Evolutionary conservation across 495 filamentous ascomycete genomes (phyloP).

Genomic region (Hypoxylon subgilvum): DNA sequence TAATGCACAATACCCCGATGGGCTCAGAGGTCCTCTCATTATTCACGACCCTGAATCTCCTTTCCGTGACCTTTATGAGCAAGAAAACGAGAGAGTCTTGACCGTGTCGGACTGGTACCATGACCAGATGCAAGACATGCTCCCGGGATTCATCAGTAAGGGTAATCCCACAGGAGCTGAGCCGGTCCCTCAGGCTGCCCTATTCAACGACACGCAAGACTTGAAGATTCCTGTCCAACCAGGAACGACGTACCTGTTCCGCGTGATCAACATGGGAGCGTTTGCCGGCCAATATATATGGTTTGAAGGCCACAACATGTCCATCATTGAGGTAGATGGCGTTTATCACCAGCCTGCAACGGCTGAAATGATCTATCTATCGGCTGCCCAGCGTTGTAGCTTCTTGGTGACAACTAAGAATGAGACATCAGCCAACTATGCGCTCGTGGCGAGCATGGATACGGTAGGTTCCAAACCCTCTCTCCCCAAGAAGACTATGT

Average conservation of each 20-base stretch:
- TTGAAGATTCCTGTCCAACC: conserved; percentile 60
- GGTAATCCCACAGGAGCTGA: conserved; percentile 66
- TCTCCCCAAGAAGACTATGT: background rate
- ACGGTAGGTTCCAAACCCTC: conserved; percentile 50
- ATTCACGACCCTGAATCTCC: conserved; percentile 70
- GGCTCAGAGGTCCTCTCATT: conserved; percentile 72
- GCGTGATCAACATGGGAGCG: conserved; percentile 73
- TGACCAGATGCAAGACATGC: conserved; percentile 63
- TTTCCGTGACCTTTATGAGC: conserved; percentile 57
- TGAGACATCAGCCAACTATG: conserved; percentile 67
- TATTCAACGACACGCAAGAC: conserved; percentile 73
- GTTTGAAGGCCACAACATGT: conserved; percentile 74
- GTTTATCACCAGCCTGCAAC: conserved; percentile 64
- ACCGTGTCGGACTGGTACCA: conserved; percentile 74
- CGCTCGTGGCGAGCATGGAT: conserved; percentile 69
- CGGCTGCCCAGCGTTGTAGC: conserved; percentile 73
- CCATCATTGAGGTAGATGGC: conserved; percentile 63
- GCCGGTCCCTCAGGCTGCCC: conserved; percentile 67
- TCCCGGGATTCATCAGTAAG: conserved; percentile 62
- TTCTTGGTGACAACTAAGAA: conserved; percentile 72
- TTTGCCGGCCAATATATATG: conserved; percentile 74
- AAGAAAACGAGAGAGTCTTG: conserved; percentile 69
- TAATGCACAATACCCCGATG: conserved; percentile 74
- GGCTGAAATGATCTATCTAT: conserved; percentile 67
- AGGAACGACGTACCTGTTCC: conserved; percentile 80